These are phyloP conservation scores for Perkinsus marinus DNA, from an alignment of 169 alveolate genomes.

Conservation along the genomic window DNA sequence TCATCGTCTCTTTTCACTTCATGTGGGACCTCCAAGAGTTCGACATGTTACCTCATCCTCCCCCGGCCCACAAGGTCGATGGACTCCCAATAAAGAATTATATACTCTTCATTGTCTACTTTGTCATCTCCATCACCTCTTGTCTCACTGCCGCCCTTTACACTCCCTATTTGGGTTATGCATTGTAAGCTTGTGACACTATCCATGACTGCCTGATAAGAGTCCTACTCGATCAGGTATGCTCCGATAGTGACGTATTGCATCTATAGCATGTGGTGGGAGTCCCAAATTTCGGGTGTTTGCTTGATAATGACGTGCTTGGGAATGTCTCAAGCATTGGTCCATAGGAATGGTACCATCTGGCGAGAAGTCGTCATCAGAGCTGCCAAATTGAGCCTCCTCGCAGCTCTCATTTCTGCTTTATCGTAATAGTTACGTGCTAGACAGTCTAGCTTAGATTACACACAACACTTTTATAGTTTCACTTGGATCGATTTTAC, in stretches of 20 bases:
- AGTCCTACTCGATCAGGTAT: not conserved
- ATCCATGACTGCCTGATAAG: not conserved
- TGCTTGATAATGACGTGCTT: not conserved
- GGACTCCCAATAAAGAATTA: not conserved
- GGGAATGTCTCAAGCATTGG: not conserved
- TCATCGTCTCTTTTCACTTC: not conserved
- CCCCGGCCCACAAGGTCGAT: not conserved
- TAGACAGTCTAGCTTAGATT: no score
- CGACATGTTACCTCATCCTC: not conserved
- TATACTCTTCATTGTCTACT: not conserved
- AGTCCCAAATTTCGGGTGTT: not conserved
- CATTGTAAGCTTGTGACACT: not conserved
- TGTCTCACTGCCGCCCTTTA: not conserved
- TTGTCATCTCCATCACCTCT: not conserved
- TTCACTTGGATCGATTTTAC: not conserved
- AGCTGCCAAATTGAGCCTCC: not conserved
- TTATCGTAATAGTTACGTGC: not conserved
- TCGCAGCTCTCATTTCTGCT: not conserved
- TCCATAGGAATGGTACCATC: not conserved
- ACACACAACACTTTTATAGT: not conserved
- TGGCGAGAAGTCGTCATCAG: not conserved
- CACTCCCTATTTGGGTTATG: not conserved
- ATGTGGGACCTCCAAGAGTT: not conserved
- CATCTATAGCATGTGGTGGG: not conserved
- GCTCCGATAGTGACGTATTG: not conserved